A percentile compares a stretch with the other conserved stretches of the same genome.
Evolutionary conservation across 1,284 basidiomycete species (phyloP).

Genomic region (Lentinus polychrous): DNA sequence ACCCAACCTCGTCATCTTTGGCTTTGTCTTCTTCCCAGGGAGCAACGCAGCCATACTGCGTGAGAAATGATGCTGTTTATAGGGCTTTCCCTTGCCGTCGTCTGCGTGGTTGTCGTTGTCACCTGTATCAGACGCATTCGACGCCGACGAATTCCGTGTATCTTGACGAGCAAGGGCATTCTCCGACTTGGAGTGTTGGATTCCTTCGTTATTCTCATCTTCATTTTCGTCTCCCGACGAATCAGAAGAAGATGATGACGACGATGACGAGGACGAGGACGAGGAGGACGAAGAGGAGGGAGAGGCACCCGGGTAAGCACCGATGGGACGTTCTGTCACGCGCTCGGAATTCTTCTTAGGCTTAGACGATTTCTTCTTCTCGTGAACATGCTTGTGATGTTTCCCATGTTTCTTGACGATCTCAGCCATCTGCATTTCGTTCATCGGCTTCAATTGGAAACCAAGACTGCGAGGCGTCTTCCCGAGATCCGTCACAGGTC

Average conservation of each 20-base stretch:
- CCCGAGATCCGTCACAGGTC: background rate
- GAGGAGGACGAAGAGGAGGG: background rate
- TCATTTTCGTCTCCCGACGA: background rate
- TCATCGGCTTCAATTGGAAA: background rate
- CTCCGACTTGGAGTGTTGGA: background rate
- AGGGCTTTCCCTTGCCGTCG: background rate
- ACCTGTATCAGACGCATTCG: background rate
- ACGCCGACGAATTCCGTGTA: too few species aligned
- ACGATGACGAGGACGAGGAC: background rate
- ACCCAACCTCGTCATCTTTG: background rate
- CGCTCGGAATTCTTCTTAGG: background rate
- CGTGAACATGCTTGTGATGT: too few species aligned
- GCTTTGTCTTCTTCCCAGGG: background rate
- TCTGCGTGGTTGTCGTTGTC: background rate
- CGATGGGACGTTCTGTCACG: background rate
- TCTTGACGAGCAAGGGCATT: too few species aligned
- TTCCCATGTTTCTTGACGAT: background rate
- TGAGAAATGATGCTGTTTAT: background rate
- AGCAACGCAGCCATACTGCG: background rate
- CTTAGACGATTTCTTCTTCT: background rate
- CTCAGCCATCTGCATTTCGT: background rate
- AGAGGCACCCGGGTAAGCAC: background rate
- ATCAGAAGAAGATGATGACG: background rate
- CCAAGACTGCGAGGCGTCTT: background rate
- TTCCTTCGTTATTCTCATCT: background rate